Evolutionary conservation across 345 rosid genomes (phyloP).

Genomic region (Camelina neglecta): DNA sequence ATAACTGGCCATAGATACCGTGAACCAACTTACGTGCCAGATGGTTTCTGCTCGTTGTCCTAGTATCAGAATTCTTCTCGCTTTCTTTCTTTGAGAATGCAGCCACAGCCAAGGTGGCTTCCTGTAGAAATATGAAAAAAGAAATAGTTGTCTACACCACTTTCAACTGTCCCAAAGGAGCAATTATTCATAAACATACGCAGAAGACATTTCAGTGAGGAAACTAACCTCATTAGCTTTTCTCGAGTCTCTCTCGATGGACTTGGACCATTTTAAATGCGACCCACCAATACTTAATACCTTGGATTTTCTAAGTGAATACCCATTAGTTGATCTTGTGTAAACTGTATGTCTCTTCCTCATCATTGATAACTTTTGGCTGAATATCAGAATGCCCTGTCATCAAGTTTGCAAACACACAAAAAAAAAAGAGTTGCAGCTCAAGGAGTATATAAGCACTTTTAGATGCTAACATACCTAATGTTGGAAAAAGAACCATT

Average conservation of each 20-base stretch:
- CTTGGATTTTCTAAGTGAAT: conserved; percentile 86
- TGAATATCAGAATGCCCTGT: conserved; percentile 46
- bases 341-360: conserved; percentile 84
- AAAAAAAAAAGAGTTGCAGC: conserved; percentile 31
- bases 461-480: conserved; percentile 53
- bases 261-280: conserved; percentile 95
- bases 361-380: conserved; percentile 64
- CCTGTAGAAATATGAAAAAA: conserved; percentile 51
- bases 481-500: conserved; percentile 58
- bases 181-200: conserved; percentile 2
- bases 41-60: conserved; percentile 52
- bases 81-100: conserved; percentile 72
- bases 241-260: conserved; percentile 80
- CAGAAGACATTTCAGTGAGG: conserved; percentile 22
- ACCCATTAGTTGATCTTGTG: conserved; percentile 84
- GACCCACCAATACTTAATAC: conserved; percentile 88
- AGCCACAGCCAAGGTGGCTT: conserved; percentile 91
- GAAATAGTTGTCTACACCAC: conserved; percentile 18
- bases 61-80: conserved; percentile 54
- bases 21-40: conserved; percentile 56
- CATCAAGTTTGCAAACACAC: conserved; percentile 31
- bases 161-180: conserved; percentile 13
- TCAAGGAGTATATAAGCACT: conserved; percentile 39
- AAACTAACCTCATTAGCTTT: conserved; percentile 85
- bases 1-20: conserved; percentile 35